phyloP scores from a whole-genome alignment of 2,329 filamentous ascomycete species.

The Calycina herbarum region DNA sequence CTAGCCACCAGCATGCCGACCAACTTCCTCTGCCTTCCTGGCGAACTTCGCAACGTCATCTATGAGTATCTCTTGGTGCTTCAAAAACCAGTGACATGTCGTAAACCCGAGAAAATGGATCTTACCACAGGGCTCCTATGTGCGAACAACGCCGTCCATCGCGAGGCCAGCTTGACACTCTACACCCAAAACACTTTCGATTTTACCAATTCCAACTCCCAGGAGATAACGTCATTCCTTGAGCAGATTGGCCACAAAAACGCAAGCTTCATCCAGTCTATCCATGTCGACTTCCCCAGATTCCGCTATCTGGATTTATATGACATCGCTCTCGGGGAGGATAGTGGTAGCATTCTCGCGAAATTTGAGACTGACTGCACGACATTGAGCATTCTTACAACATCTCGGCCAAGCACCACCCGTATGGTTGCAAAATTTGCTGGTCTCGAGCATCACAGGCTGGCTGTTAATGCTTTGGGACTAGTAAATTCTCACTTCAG shows the following conservation, averaged over 20 bases:
- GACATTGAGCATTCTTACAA: slow-evolving; percentile 24
- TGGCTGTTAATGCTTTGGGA: slow-evolving; percentile 21
- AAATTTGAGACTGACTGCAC: slow-evolving; percentile 25
- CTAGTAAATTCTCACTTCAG: slow-evolving; percentile 28
- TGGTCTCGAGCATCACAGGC: slow-evolving; percentile 13
- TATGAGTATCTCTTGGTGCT: too few species aligned
- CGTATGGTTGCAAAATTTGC: slow-evolving; percentile 10
- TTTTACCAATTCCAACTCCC: slow-evolving; percentile 17
- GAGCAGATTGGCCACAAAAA: slow-evolving; percentile 26
- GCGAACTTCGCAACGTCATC: too few species aligned
- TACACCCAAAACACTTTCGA: slow-evolving; percentile 30
- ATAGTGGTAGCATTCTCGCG: slow-evolving; percentile 17
- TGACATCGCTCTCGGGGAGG: slow-evolving; percentile 16
- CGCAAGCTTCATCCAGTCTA: slow-evolving; percentile 24
- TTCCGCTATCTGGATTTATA: slow-evolving; percentile 17
- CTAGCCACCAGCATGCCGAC: too few species aligned
- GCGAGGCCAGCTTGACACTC: slow-evolving; percentile 27
- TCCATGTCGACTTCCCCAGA: slow-evolving; percentile 24
- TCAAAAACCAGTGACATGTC: too few species aligned
- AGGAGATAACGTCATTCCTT: slow-evolving; percentile 24
- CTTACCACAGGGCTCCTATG: slow-evolving; percentile 20
- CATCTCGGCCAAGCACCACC: slow-evolving; percentile 13
- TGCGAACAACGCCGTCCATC: slow-evolving; percentile 26
- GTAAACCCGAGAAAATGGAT: too few species aligned
- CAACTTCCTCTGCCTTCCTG: too few species aligned